phyloP scores from a whole-genome alignment of 2,329 filamentous ascomycete species.

The Catunica adiposa region DNA sequence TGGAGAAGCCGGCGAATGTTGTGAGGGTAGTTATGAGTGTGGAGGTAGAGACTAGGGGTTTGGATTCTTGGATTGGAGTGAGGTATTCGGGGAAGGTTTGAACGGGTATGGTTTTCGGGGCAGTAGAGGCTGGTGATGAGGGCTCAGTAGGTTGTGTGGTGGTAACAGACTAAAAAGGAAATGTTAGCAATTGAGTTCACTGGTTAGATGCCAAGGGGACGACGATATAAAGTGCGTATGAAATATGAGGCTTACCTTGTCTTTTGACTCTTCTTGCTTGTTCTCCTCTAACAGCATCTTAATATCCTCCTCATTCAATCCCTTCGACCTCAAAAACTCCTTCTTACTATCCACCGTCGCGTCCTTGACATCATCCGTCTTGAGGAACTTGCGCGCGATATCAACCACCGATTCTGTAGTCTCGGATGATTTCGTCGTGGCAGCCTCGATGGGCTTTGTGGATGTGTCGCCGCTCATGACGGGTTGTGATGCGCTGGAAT shows the following conservation, averaged over 20 bases:
- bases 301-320: slow-evolving; percentile 50
- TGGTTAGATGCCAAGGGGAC: background rate
- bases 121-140: slow-evolving; percentile 9
- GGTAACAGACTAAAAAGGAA: background rate
- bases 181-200: background rate
- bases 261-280: background rate
- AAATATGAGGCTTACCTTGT: background rate
- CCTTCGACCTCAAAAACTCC: slow-evolving; percentile 63
- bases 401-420: slow-evolving; percentile 24
- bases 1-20: slow-evolving; percentile 39
- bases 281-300: slow-evolving; percentile 38
- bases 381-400: slow-evolving; percentile 58
- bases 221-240: background rate
- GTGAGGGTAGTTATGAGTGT: slow-evolving; percentile 44
- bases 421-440: background rate
- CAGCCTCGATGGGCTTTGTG: background rate
- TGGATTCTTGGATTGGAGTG: slow-evolving; percentile 35
- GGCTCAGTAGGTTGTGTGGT: background rate
- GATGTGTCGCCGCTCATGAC: background rate
- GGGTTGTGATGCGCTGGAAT: background rate
- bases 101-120: slow-evolving; percentile 25
- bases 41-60: slow-evolving; percentile 45
- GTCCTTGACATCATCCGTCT: slow-evolving; percentile 54
- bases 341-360: slow-evolving; percentile 56
- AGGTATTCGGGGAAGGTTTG: slow-evolving; percentile 58